phyloP scores from a whole-genome alignment of 2,329 filamentous ascomycete genomes.

The Beauveria caledonica region DNA sequence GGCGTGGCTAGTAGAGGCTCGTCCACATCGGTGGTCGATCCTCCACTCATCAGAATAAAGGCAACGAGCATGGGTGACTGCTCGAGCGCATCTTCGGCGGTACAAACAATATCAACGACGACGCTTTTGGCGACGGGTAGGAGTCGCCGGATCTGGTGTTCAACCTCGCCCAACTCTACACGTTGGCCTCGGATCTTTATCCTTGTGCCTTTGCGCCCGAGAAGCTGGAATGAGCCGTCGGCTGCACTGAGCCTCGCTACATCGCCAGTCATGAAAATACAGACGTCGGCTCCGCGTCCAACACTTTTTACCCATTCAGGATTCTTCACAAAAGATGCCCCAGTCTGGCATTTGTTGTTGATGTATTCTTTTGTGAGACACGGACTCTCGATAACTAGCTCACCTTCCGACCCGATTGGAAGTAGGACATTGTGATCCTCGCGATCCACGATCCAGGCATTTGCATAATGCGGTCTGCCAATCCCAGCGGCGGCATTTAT shows the following conservation, averaged over 20 bases:
- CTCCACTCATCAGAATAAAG: background rate
- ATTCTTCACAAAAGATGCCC: background rate
- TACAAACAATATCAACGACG: background rate
- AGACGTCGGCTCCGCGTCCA: background rate
- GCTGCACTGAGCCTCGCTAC: background rate
- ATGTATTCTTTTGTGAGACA: background rate
- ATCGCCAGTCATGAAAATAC: background rate
- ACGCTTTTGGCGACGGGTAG: background rate
- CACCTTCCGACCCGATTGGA: background rate
- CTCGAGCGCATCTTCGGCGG: background rate
- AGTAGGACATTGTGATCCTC: background rate
- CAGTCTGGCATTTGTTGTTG: background rate
- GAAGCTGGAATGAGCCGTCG: conserved; percentile 1
- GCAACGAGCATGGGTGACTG: background rate
- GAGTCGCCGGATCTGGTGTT: background rate
- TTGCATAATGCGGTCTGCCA: background rate
- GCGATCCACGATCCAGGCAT: conserved; percentile 4
- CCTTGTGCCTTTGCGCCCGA: conserved; percentile 2
- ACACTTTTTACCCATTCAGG: background rate
- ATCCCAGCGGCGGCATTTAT: background rate
- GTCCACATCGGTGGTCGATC: background rate
- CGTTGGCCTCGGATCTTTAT: conserved; percentile 2
- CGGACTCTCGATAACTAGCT: background rate
- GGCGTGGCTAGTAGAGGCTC: background rate
- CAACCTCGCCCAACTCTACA: background rate